phyloP scores from a whole-genome alignment of 2,329 filamentous ascomycete genomes.

The Pyrenophora tritici-repentis region DNA sequence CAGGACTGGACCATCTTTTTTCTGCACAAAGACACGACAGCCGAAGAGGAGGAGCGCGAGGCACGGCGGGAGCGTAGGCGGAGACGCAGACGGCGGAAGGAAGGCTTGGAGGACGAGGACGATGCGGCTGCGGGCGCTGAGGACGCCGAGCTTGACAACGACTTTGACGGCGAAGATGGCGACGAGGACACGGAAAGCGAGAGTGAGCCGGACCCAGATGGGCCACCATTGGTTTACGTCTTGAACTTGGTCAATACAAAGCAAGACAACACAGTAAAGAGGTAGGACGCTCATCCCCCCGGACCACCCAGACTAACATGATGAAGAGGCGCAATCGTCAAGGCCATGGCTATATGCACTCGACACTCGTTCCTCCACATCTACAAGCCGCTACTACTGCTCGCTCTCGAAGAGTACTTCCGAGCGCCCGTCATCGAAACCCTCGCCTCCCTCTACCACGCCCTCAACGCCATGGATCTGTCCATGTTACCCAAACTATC shows the following conservation, averaged over 20 bases:
- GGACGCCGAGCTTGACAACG: conserved; percentile 44
- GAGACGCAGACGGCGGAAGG: conserved; percentile 52
- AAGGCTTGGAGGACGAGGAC: conserved; percentile 52
- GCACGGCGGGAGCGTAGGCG: conserved; percentile 63
- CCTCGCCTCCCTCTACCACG: conserved; percentile 82
- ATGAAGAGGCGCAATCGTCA: conserved; percentile 83
- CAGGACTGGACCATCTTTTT: conserved; percentile 99
- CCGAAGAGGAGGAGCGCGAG: conserved; percentile 72
- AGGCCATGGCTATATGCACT: conserved; percentile 98
- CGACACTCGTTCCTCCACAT: conserved; percentile 97
- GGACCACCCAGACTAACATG: conserved; percentile 14
- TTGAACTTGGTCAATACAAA: conserved; percentile 98
- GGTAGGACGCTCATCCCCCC: conserved; percentile 46
- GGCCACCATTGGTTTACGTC: conserved; percentile 93
- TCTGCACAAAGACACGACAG: conserved; percentile 89
- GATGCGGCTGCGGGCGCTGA: conserved; percentile 27
- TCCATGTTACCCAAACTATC: conserved; percentile 89
- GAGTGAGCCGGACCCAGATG: conserved; percentile 67
- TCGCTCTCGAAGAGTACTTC: conserved; percentile 97
- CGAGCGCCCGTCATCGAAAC: conserved; percentile 88
- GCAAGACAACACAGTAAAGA: conserved; percentile 87
- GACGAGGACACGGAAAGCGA: conserved; percentile 58
- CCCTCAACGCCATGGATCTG: conserved; percentile 95
- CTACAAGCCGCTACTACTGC: conserved; percentile 91
- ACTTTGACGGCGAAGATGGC: conserved; percentile 42